Base-by-base conservation (phyloP, 352 stramenopile genomes). In the Phytophthora agathidicida region DNA sequence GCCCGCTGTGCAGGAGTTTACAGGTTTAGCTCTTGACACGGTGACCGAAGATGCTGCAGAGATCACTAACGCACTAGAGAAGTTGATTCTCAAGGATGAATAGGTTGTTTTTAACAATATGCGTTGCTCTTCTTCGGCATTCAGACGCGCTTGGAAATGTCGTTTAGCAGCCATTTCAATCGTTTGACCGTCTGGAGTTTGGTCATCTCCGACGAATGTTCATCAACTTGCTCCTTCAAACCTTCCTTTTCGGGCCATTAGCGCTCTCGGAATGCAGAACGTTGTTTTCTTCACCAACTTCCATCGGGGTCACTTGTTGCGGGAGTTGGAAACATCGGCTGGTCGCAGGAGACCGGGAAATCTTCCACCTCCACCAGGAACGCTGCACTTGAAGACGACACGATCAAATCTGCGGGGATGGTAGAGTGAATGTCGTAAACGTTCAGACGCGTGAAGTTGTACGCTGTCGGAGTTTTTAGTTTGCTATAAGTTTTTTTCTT, bases 21-120 rank as follows among this genome's bases (percentile, higher is more conserved):
- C 5, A n/a, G 30, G 4, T 13, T 68, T 5, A 30, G 53, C 13
- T 62, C 24, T 42, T 50, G 43, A 7, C 35, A 23, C n/a, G 1
- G 59, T 53, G 58, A 54, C 56, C 35, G 42, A 50, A 10, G 27
- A 43, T 9, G 30, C n/a, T n/a, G n/a, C n/a, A n/a, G n/a, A 35
- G 14, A 16, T 20, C 19, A 60, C 41, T 2, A 10, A 16, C 9
- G 26, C 16, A 36, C 41, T 60, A 2, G 13, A 66, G 22, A 66
- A 41, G n/a, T 5, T 59, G 2, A 2, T 55, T 4, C 23, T 37
- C 26, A 35, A 20, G n/a, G n/a, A n/a, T n/a, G 31, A 41, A 7
- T 39, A 39, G 24, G 59, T 24, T 3, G 24, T 20, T 11, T 31
- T 11, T 5, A 22, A 7, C 17, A 60, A 26, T 17, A 20, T 30